Conservation (phyloP, 441 rosid genomes). For the Dalechampia spathulata region DNA sequence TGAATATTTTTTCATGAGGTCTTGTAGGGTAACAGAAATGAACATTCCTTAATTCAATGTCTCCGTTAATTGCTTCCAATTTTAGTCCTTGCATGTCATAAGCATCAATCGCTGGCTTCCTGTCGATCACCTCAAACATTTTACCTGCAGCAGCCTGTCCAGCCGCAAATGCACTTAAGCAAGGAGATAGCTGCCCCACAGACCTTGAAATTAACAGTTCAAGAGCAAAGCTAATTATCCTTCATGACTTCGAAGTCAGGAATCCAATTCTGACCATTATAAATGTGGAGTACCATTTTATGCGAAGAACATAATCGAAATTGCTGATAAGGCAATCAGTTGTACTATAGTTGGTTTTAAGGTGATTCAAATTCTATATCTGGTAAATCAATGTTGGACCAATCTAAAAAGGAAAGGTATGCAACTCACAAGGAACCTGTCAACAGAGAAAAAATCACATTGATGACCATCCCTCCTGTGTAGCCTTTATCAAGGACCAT, state of each 20-base stretch:
- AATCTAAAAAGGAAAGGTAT: too few relatives aligned
- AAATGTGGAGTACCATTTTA: too few relatives aligned
- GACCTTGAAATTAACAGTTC: conserved; percentile 36
- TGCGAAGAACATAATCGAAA: too few relatives aligned
- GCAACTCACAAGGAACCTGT: conserved; percentile 67
- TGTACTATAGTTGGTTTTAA: too few relatives aligned
- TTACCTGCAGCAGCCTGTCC: conserved; percentile 70
- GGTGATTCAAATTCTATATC: too few relatives aligned
- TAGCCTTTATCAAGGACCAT: conserved; percentile 58
- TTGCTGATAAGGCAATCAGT: too few relatives aligned
- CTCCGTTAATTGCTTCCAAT: conserved; percentile 39
- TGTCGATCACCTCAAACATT: conserved; percentile 62
- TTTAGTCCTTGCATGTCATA: conserved; percentile 33
- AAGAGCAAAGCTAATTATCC: not conserved
- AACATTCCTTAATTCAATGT: conserved; percentile 45
- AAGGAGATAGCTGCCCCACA: conserved; percentile 65
- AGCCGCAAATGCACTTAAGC: conserved; percentile 53
- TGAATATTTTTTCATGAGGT: conserved; percentile 47
- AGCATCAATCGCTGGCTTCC: conserved; percentile 58
- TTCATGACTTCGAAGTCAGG: not conserved
- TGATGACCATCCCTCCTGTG: conserved; percentile 49
- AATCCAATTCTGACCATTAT: too few relatives aligned
- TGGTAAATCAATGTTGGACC: too few relatives aligned
- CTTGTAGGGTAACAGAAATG: conserved; percentile 54
- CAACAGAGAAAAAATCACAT: conserved; percentile 49